Evolutionary conservation across 2,329 filamentous ascomycete genomes (phyloP).

Genomic region (Xenosphaeropsis pyriputrescens): DNA sequence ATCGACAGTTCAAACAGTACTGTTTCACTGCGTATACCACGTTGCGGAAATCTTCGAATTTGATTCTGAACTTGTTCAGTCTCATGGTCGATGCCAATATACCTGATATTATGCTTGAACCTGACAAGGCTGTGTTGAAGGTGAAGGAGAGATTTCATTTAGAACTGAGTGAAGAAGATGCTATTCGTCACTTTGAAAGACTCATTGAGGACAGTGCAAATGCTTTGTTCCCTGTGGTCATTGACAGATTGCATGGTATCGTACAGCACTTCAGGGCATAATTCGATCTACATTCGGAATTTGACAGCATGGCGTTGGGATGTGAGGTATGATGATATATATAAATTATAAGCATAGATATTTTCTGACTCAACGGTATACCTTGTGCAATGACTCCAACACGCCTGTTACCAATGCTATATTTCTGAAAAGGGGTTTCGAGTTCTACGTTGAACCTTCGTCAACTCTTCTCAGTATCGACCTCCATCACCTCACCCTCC

Average conservation of each 20-base stretch:
- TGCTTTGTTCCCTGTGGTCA: constrained; percentile 82
- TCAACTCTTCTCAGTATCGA: too few relatives aligned
- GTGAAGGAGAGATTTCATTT: constrained; percentile 90
- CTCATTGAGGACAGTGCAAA: constrained; percentile 85
- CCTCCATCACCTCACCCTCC: constrained; percentile 4
- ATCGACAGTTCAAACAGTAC: constrained; percentile 83
- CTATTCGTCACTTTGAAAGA: constrained; percentile 72
- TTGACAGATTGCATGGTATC: constrained; percentile 87
- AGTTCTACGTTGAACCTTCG: too few relatives aligned
- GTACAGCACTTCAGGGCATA: constrained; percentile 81
- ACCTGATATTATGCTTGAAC: constrained; percentile 82
- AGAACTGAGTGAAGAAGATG: constrained; percentile 84
- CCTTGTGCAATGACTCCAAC: too few relatives aligned
- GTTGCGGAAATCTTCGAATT: constrained; percentile 72
- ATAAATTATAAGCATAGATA: too few relatives aligned
- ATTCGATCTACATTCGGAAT: background rate
- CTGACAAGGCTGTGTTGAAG: constrained; percentile 87
- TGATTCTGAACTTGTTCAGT: constrained; percentile 90
- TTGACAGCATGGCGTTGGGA: too few relatives aligned
- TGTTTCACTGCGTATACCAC: constrained; percentile 92
- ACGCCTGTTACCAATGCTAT: too few relatives aligned
- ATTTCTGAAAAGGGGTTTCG: too few relatives aligned
- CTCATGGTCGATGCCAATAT: constrained; percentile 98
- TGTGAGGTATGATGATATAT: too few relatives aligned
- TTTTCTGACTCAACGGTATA: too few relatives aligned